phyloP scores from a whole-genome alignment of 768 basidiomycete species.

The Lentinula sp. region DNA sequence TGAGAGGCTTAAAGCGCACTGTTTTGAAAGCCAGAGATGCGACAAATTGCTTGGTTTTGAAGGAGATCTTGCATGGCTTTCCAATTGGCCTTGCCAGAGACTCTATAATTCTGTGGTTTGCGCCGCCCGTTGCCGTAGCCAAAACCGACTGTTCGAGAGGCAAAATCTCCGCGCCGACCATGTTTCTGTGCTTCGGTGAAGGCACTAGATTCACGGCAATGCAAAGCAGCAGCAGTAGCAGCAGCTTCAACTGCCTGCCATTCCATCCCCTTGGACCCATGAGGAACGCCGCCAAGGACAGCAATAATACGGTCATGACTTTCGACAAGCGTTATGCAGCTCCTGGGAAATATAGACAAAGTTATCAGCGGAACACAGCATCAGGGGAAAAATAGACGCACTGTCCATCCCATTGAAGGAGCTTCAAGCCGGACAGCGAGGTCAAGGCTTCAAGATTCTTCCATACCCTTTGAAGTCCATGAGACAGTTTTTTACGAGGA shows the following conservation, averaged over 20 bases:
- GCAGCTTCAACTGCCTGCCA: not conserved
- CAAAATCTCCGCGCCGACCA: not conserved
- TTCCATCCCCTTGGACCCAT: not conserved
- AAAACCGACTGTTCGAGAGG: not conserved
- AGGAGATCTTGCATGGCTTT: not conserved
- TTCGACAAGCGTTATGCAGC: not conserved
- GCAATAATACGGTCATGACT: not conserved
- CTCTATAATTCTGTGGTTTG: not conserved
- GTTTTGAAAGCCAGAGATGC: not conserved
- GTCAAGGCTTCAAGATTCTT: not conserved
- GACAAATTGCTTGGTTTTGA: not conserved
- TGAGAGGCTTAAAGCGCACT: not conserved
- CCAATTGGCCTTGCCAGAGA: not conserved
- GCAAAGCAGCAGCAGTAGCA: slow-evolving; percentile 23
- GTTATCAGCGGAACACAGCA: too few species aligned
- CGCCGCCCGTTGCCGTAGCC: not conserved
- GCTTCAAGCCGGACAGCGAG: not conserved
- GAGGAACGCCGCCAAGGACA: not conserved
- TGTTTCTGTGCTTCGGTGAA: not conserved
- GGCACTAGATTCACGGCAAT: not conserved
- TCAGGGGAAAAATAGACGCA: not conserved
- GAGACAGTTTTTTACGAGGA: not conserved
- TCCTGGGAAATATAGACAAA: not conserved
- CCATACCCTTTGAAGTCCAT: not conserved
- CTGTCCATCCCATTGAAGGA: not conserved